Evolutionary conservation across 73 alveolate genomes (phyloP).

Genomic region (Paramecium tetraurelia): DNA sequence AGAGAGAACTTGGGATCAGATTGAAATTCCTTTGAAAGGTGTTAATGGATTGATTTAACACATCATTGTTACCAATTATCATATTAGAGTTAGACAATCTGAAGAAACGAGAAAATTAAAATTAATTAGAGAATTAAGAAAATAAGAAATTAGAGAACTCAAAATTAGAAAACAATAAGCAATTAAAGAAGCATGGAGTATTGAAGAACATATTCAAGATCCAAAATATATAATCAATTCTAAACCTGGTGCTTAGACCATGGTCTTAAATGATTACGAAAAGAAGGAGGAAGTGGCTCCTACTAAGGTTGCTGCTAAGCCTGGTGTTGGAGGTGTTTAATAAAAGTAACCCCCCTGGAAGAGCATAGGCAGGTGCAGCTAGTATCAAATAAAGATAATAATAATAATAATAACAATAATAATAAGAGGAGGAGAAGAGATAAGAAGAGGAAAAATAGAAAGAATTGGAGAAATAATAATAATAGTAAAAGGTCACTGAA

Average conservation of each 20-base stretch:
- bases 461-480: slow-evolving; percentile 19
- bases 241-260: slow-evolving; percentile 48
- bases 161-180: slow-evolving; percentile 59
- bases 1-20: slow-evolving; percentile 81
- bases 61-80: slow-evolving; percentile 70
- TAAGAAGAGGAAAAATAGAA: slow-evolving; percentile 48
- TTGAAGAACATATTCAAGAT: slow-evolving; percentile 58
- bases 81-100: slow-evolving; percentile 70
- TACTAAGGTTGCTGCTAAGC: slow-evolving; percentile 55
- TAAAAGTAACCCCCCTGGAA: neutral
- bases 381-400: slow-evolving; percentile 28
- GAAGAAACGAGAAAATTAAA: slow-evolving; percentile 67
- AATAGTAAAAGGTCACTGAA: neutral
- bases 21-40: slow-evolving; percentile 72
- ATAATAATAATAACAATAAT: neutral
- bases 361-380: slow-evolving; percentile 38
- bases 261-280: slow-evolving; percentile 62
- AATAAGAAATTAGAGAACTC: slow-evolving; percentile 71
- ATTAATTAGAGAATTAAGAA: slow-evolving; percentile 71
- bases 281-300: slow-evolving; percentile 65
- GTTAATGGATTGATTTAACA: slow-evolving; percentile 69
- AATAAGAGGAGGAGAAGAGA: slow-evolving; percentile 46
- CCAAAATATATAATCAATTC: slow-evolving; percentile 55
- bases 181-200: slow-evolving; percentile 63
- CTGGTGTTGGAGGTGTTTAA: slow-evolving; percentile 25